Base-by-base conservation (phyloP, 2,329 filamentous ascomycete genomes). In the Berkeleyomyces basicola region DNA sequence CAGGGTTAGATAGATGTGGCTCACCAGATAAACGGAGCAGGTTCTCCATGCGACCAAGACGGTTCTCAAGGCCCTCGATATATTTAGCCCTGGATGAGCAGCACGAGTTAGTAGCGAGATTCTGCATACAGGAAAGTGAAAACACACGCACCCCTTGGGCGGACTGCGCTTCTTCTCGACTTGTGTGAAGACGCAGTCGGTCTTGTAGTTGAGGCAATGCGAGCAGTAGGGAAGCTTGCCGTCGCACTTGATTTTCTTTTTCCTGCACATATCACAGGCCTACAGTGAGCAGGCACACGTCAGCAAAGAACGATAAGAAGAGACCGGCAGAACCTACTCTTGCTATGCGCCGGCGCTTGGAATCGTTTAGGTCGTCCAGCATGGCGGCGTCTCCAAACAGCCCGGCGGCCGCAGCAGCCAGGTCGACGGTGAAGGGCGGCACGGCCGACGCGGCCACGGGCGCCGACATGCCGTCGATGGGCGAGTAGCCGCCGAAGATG, bases 91-190 rank as follows among this genome's bases (percentile, higher is more conserved):
- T 95, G 66, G 1, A 47, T 43, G 37, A 16, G 60, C 42, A 51
- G 63, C 66, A 40, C 10, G 53, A 61, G 39, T 58, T 33, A 59
- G 55, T 10, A 44, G 4, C 39, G 40, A 9, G 10, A 16, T n/a
- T 44, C 37, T 10, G 42, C 9, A 49, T 7, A 42, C 5, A 42
- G 7, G 16, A 44, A 33, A 47, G 40, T 37, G 5, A 14, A 33
- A 9, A 43, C 10, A 14, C 37, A 63, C 81, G 67, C 80, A 95
- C 90, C 93, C 92, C 79, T 97, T 99, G 0, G 92, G 93, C 61
- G 93, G 92, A 73, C 88, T 93, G 64, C 93, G 83, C 80, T 99
- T 99, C 84, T 99, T 99, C 77, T 99, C 93, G 44, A 97, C 91
- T 72, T 96, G 90, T 0, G 93, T 97, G 71, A 97, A 97, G 68